Conservation (phyloP, 805 yeast genomes). For the Kodamaea sagamina region DNA sequence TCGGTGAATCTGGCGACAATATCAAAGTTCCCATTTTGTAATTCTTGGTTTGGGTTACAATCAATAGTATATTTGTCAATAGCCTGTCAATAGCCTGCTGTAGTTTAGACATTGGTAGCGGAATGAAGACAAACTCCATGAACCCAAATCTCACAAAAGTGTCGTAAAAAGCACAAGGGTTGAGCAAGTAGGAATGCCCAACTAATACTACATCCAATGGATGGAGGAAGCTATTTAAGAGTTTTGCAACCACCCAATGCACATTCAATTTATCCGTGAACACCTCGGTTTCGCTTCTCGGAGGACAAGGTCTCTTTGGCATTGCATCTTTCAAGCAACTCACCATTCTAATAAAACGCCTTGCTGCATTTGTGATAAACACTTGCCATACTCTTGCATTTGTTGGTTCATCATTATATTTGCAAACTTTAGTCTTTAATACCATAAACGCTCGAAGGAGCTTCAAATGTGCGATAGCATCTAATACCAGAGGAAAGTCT, state of each 20-base stretch:
- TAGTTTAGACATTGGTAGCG: slow-evolving; percentile 22
- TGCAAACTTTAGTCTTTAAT: slow-evolving; percentile 17
- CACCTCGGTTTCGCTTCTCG: background rate
- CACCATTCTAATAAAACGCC: slow-evolving; percentile 23
- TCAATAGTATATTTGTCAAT: slow-evolving; percentile 16
- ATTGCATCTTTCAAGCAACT: slow-evolving; percentile 16
- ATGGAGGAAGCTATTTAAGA: slow-evolving; percentile 14
- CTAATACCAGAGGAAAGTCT: too few relatives aligned
- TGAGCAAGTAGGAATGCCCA: slow-evolving; percentile 25
- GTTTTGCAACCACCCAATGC: background rate
- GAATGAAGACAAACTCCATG: slow-evolving; percentile 17
- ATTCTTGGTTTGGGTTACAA: slow-evolving; percentile 12
- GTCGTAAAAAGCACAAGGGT: slow-evolving; percentile 20
- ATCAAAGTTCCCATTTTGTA: slow-evolving; percentile 8
- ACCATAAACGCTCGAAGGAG: slow-evolving; percentile 23
- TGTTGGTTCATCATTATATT: background rate
- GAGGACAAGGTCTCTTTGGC: background rate
- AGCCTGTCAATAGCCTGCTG: too few relatives aligned
- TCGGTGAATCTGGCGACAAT: background rate
- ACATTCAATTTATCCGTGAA: background rate
- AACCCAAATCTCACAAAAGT: slow-evolving; percentile 18
- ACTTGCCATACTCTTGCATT: slow-evolving; percentile 22
- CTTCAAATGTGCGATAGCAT: slow-evolving; percentile 22
- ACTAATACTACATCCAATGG: slow-evolving; percentile 26
- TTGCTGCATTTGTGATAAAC: slow-evolving; percentile 24